Conservation (phyloP, 805 yeast genomes). For the Zygotorulaspora danielsina region DNA sequence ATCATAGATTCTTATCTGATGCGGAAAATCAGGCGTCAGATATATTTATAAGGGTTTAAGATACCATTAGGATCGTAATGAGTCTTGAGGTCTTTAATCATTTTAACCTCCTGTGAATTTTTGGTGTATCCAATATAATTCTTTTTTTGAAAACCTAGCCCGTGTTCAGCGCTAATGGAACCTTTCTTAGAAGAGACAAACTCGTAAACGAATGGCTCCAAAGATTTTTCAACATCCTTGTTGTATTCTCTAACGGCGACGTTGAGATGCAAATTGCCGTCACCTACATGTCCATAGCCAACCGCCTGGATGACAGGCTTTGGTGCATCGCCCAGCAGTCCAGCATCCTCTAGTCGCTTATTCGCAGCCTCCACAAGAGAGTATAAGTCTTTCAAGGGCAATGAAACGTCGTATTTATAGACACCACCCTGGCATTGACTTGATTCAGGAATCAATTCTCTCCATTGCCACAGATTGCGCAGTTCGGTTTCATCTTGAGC, state of each 20-base stretch:
- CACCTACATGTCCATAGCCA: conserved; percentile 98
- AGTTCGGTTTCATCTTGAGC: conserved; percentile 93
- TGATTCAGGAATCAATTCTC: conserved; percentile 92
- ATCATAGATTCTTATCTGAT: too few species aligned
- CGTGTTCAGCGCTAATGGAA: conserved; percentile 96
- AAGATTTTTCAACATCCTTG: conserved; percentile 68
- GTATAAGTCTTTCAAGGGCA: conserved; percentile 79
- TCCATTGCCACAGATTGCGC: conserved; percentile 85
- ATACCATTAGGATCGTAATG: conserved; percentile 88
- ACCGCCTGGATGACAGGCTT: conserved; percentile 81
- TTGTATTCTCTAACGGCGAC: conserved; percentile 83
- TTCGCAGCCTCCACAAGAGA: conserved; percentile 77
- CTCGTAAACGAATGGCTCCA: conserved; percentile 95
- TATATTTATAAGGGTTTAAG: conserved; percentile 90
- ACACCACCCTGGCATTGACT: conserved; percentile 85
- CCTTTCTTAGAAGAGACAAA: conserved; percentile 71
- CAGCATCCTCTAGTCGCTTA: conserved; percentile 50
- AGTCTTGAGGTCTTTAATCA: conserved; percentile 76
- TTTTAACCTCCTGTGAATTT: conserved; percentile 58
- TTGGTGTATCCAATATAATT: conserved; percentile 84
- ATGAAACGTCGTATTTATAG: conserved; percentile 92
- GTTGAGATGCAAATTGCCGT: conserved; percentile 92
- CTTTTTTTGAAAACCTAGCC: conserved; percentile 94
- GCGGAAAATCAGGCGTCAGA: too few species aligned
- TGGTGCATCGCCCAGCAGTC: conserved; percentile 51